Evolutionary conservation across 371 early-diverging fungal species (phyloP).

Genomic region (Mucor plumbeus): DNA sequence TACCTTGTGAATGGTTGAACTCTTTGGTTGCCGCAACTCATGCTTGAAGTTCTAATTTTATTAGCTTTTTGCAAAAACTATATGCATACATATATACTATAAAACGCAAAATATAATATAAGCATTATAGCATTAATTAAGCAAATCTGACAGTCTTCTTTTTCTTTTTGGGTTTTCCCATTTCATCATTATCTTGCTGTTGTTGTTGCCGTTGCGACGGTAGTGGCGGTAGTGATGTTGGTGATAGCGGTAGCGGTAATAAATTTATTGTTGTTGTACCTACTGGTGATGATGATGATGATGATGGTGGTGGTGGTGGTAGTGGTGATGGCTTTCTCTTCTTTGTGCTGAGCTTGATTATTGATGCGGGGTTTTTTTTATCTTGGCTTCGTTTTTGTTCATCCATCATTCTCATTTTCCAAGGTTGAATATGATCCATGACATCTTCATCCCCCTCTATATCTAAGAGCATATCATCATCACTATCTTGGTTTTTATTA

Average conservation of each 20-base stretch:
- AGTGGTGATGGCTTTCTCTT: neutral
- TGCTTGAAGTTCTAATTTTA: too few relatives aligned
- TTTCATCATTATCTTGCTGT: neutral
- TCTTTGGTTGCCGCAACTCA: too few relatives aligned
- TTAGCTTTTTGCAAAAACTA: too few relatives aligned
- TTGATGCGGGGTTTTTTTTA: neutral
- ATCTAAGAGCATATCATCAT: neutral
- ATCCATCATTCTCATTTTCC: constrained; percentile 5
- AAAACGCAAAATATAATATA: too few relatives aligned
- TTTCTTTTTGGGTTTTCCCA: neutral
- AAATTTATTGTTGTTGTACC: too few relatives aligned
- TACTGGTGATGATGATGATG: neutral
- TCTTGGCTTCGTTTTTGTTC: neutral
- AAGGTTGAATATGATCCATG: neutral
- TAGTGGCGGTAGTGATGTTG: too few relatives aligned
- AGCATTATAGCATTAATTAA: neutral
- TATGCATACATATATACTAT: too few relatives aligned
- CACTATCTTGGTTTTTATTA: neutral
- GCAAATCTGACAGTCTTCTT: constrained; percentile 3
- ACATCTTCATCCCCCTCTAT: constrained; percentile 14
- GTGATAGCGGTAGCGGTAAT: too few relatives aligned
- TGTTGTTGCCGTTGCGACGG: too few relatives aligned
- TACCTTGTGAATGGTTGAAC: too few relatives aligned
- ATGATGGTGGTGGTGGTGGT: neutral
- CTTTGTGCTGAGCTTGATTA: neutral